Evolutionary conservation across 1,139 yeast genomes (phyloP), one percentile per base, ranked within the genome.

Genomic region (Kurtzmaniella quercitrusa): DNA sequence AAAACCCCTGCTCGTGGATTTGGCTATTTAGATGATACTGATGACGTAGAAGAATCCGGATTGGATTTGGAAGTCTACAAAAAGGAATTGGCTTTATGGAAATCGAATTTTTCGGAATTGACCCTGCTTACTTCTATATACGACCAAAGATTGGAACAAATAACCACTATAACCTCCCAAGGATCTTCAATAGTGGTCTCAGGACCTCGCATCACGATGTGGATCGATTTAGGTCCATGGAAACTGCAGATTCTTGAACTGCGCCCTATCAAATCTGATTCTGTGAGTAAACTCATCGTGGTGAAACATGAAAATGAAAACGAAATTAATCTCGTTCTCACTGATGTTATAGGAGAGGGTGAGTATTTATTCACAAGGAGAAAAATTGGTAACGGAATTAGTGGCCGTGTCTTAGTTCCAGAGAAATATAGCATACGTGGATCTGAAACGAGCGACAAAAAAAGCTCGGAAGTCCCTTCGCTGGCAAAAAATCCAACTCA

Each of bases 1-100:
- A 48, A 45, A 1, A 59, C 54, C 35, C 72, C 74, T 1, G 48
- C 44, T 17, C 53, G 50, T 32, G 77, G 77, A 0, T 71, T 69
- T 50, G 77, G 77, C 0, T 71, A 57, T 47, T 46, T 68, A 16
- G 70, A 65, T 33, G 53, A 56, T 2, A 9, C 18, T 20, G 34
- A 26, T 12, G 34, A 22, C 5, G 42, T 26, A 9, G 15, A 36
- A 12, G 16, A 36, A 21, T 3, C 28, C 5, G 38, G 44, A 8
- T 40, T 23, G 5, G 38, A 36, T 4, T 38, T 40, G 18, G 23
- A 17, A 21, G 40, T 37, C 33, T 33, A 4, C 22, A 34, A 20
- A 34, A 17, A 28, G 23, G 38, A 36, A 22, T 16, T 36, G 19
- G 19, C 19, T 3, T 19, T n/a, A 5, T 36, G 38, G 38, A 36